A percentile compares a stretch with the other conserved stretches of the same genome.
These are phyloP conservation scores for Eucalyptus grandis DNA, from an alignment of 345 rosid genomes.

Conservation along the genomic window DNA sequence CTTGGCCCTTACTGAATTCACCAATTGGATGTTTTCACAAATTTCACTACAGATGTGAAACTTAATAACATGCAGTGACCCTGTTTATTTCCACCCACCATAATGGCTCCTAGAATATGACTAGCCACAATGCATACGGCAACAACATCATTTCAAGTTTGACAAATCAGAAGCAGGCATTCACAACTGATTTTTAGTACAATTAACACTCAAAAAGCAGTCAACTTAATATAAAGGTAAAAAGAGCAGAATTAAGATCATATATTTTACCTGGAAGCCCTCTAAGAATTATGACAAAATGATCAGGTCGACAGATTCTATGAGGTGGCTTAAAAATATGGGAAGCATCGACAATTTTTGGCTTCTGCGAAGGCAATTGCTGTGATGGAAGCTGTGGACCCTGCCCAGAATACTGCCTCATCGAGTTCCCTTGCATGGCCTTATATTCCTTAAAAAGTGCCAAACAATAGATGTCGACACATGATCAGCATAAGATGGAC, in stretches of 20 bases:
- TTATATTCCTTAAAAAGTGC: slow-evolving; percentile 7
- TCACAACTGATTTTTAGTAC: not conserved
- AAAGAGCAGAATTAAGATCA: not conserved
- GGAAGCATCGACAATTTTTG: slow-evolving; percentile 52
- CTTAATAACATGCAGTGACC: not conserved
- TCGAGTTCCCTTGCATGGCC: slow-evolving; percentile 8
- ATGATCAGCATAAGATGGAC: not conserved
- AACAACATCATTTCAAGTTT: not conserved
- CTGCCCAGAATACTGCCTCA: slow-evolving; percentile 11
- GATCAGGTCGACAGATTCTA: slow-evolving; percentile 68
- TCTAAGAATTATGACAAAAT: slow-evolving; percentile 77
- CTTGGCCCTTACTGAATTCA: not conserved
- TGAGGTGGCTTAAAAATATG: slow-evolving; percentile 58
- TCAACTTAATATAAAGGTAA: not conserved
- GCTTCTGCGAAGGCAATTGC: slow-evolving; percentile 32
- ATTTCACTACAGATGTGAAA: not conserved
- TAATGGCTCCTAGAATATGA: not conserved
- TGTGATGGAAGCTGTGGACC: slow-evolving; percentile 12
- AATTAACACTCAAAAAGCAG: not conserved
- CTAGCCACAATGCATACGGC: not conserved
- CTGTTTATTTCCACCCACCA: not conserved
- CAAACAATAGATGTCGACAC: not conserved
- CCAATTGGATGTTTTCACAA: not conserved
- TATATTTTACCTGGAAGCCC: slow-evolving; percentile 69
- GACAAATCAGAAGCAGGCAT: not conserved